Percentiles rank a stretch among this genome's conserved stretches.
Conservation (phyloP, 345 rosid genomes). For the Arabis alpina region DNA sequence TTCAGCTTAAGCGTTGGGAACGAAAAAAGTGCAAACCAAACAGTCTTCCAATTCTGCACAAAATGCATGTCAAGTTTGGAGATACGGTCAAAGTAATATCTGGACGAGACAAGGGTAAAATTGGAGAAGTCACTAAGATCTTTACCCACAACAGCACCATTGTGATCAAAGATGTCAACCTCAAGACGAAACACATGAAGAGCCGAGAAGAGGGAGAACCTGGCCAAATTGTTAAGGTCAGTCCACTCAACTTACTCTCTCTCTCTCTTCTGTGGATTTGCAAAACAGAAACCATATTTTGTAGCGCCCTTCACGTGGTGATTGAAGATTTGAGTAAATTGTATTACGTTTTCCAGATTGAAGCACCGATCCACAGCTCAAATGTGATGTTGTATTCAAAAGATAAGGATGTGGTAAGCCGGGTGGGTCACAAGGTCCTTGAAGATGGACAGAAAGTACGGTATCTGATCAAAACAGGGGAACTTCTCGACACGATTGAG, state of each 20-base stretch:
- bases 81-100: constrained; percentile 83
- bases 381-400: constrained; percentile 92
- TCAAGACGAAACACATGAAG: constrained; percentile 92
- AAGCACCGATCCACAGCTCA: constrained; percentile 95
- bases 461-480: constrained; percentile 84
- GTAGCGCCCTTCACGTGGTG: constrained; percentile 5
- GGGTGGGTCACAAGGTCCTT: constrained; percentile 81
- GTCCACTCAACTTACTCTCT: constrained; percentile 1
- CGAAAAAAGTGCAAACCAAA: constrained; percentile 88
- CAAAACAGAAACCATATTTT: not conserved
- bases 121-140: constrained; percentile 76
- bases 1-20: constrained; percentile 90
- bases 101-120: constrained; percentile 85
- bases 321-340: constrained; percentile 22
- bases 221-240: constrained; percentile 87
- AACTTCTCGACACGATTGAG: constrained; percentile 70
- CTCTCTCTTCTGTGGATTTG: not conserved
- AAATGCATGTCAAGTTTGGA: constrained; percentile 92
- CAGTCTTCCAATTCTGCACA: constrained; percentile 85
- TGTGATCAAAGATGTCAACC: constrained; percentile 75
- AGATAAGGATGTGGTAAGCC: constrained; percentile 74
- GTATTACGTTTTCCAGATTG: constrained; percentile 61
- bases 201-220: constrained; percentile 85
- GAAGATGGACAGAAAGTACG: constrained; percentile 74
- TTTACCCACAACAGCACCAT: constrained; percentile 80